A percentile compares a stretch with the other conserved stretches of the same genome.
Conservation (phyloP, 2,329 filamentous ascomycete species). For the Aspergillus brasiliensis region DNA sequence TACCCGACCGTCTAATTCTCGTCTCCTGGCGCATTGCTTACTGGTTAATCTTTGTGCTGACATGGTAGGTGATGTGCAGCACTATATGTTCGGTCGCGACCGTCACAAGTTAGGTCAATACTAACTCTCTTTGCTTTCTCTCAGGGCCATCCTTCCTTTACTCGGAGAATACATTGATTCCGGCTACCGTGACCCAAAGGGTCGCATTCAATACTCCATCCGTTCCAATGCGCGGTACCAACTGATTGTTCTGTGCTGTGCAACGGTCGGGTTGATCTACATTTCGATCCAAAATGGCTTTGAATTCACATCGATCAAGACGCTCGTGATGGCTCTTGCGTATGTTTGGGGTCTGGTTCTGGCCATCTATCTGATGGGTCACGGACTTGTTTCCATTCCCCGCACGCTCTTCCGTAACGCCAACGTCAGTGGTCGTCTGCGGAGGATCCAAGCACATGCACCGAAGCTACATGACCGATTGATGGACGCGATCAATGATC, state of each 20-base stretch:
- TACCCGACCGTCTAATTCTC: slow-evolving; percentile 74
- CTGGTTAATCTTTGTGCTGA: slow-evolving; percentile 94
- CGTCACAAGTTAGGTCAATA: neutral
- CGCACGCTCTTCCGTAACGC: slow-evolving; percentile 77
- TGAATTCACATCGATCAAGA: slow-evolving; percentile 72
- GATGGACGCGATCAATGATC: slow-evolving; percentile 75
- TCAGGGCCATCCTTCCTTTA: slow-evolving; percentile 83
- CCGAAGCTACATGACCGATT: slow-evolving; percentile 83
- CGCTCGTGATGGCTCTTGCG: slow-evolving; percentile 85
- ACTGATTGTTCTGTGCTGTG: slow-evolving; percentile 72
- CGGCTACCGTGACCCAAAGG: slow-evolving; percentile 83
- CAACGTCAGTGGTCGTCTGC: slow-evolving; percentile 72
- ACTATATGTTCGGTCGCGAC: neutral
- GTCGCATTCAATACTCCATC: slow-evolving; percentile 79
- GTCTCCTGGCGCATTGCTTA: slow-evolving; percentile 95
- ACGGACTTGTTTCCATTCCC: slow-evolving; percentile 90
- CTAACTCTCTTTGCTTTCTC: slow-evolving; percentile 12
- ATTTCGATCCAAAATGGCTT: slow-evolving; percentile 78
- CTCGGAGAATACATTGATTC: slow-evolving; percentile 94
- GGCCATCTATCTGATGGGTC: slow-evolving; percentile 96
- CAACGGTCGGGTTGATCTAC: slow-evolving; percentile 74
- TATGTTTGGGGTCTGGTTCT: slow-evolving; percentile 92
- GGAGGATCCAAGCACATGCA: slow-evolving; percentile 74
- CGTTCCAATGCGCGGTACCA: slow-evolving; percentile 88
- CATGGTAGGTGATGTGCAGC: slow-evolving; percentile 66